Evolutionary conservation across 2,329 filamentous ascomycete genomes (phyloP).

Genomic region (Lomentospora prolificans): DNA sequence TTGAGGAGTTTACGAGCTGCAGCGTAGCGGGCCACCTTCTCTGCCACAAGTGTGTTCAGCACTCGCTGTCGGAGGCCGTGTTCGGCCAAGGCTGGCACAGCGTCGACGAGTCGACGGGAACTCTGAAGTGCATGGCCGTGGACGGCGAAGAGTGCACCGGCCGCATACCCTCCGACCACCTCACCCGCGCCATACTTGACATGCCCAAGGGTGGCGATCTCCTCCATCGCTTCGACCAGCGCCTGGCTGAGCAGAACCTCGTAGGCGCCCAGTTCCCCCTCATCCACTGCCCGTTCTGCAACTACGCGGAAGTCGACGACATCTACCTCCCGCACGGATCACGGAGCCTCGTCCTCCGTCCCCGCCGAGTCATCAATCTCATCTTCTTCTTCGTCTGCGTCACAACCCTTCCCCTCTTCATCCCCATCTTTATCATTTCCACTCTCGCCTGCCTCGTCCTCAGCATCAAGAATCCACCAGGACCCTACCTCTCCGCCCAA

Average conservation of each 20-base stretch:
- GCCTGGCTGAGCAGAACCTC: conserved; percentile 67
- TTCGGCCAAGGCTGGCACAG: conserved; percentile 89
- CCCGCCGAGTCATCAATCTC: conserved; percentile 37
- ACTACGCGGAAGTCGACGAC: conserved; percentile 81
- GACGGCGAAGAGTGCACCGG: conserved; percentile 61
- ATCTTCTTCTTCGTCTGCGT: conserved; percentile 43
- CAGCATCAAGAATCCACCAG: conserved; percentile 32
- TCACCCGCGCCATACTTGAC: conserved; percentile 62
- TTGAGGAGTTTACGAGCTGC: conserved; percentile 69
- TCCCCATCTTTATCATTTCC: conserved; percentile 40
- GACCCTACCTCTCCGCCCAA: conserved; percentile 29
- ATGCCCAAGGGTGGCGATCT: conserved; percentile 62
- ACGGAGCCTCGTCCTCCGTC: conserved; percentile 45
- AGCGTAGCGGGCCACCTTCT: conserved; percentile 59
- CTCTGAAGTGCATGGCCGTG: conserved; percentile 75
- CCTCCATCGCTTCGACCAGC: conserved; percentile 66
- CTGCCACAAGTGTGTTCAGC: conserved; percentile 73
- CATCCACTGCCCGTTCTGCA: conserved; percentile 80
- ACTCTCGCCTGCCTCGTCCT: conserved; percentile 34
- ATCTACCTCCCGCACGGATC: conserved; percentile 52
- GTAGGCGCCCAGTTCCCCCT: conserved; percentile 65
- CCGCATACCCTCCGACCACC: conserved; percentile 58
- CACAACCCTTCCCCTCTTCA: conserved; percentile 43
- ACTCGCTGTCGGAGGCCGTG: conserved; percentile 74
- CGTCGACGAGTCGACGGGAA: conserved; percentile 62